These are phyloP conservation scores for Candida michaelii DNA, from an alignment of 805 yeast genomes.

Conservation along the genomic window DNA sequence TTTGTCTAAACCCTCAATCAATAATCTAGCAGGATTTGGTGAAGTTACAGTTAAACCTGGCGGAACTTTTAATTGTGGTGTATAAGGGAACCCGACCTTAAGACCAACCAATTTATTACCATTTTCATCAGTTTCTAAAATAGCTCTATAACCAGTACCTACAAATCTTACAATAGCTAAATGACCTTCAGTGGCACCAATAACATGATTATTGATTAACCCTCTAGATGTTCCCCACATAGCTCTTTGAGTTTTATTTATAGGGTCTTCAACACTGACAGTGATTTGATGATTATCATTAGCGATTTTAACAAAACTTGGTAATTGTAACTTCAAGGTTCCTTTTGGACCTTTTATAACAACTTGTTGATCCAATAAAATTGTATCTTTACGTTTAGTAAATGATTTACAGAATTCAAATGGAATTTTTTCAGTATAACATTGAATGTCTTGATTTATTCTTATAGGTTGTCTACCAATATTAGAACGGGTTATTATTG, in stretches of 20 bases:
- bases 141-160: constrained; percentile 96
- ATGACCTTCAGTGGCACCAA: constrained; percentile 94
- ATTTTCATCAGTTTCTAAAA: constrained; percentile 53
- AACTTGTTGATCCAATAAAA: constrained; percentile 57
- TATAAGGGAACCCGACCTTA: constrained; percentile 85
- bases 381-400: constrained; percentile 63
- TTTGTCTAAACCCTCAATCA: constrained; percentile 84
- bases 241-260: constrained; percentile 67
- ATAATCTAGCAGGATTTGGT: constrained; percentile 83
- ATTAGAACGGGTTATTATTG: constrained; percentile 45
- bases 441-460: constrained; percentile 59
- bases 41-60: constrained; percentile 68
- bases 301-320: constrained; percentile 61
- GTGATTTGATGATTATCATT: constrained; percentile 33
- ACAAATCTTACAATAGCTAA: constrained; percentile 81
- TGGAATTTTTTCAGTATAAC: constrained; percentile 48
- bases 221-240: constrained; percentile 96
- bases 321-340: constrained; percentile 57
- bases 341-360: constrained; percentile 81
- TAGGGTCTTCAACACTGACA: constrained; percentile 58
- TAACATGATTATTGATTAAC: constrained; percentile 68
- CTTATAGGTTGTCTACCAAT: constrained; percentile 80
- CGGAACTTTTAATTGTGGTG: constrained; percentile 77
- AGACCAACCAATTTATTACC: constrained; percentile 62
- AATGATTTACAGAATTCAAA: constrained; percentile 55